Percentiles rank a stretch among this genome's conserved stretches.
These are phyloP conservation scores for Oryza officinalis DNA, from an alignment of 176 grass and related monocot genomes.

Conservation along the genomic window DNA sequence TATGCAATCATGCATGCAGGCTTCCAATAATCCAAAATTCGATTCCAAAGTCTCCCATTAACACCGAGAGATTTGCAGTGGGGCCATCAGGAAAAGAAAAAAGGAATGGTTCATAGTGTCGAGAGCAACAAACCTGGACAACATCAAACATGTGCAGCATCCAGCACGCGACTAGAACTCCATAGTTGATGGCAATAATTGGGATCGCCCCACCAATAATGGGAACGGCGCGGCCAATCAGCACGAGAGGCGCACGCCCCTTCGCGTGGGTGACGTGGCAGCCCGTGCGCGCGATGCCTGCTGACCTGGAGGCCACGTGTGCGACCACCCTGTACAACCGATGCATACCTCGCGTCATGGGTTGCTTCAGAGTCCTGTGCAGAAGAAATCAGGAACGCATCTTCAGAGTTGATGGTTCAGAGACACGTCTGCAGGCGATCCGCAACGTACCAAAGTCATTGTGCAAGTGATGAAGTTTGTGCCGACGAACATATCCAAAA, in stretches of 20 bases:
- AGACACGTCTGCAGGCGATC: not conserved
- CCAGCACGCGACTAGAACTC: not conserved
- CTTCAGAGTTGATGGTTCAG: too few species aligned
- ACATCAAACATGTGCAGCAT: not conserved
- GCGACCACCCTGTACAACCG: not conserved
- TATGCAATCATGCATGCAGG: not conserved
- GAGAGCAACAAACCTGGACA: not conserved
- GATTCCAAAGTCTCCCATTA: not conserved
- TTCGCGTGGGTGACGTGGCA: not conserved
- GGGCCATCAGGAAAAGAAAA: not conserved
- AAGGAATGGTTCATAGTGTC: not conserved
- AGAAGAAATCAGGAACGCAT: not conserved
- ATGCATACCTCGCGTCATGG: not conserved
- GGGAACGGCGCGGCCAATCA: constrained; percentile 29
- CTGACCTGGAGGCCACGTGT: not conserved
- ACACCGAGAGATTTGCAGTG: not conserved
- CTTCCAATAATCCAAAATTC: not conserved
- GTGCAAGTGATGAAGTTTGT: not conserved
- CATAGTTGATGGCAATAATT: not conserved
- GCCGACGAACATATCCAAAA: not conserved
- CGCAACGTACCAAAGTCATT: not conserved
- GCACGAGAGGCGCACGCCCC: not conserved
- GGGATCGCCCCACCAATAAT: constrained; percentile 32
- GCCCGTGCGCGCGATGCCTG: not conserved
- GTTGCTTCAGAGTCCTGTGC: not conserved